Evolutionary conservation across 352 stramenopile species (phyloP), one percentile per base, ranked within the genome.

Genomic region (Peronosclerospora sorghi): DNA sequence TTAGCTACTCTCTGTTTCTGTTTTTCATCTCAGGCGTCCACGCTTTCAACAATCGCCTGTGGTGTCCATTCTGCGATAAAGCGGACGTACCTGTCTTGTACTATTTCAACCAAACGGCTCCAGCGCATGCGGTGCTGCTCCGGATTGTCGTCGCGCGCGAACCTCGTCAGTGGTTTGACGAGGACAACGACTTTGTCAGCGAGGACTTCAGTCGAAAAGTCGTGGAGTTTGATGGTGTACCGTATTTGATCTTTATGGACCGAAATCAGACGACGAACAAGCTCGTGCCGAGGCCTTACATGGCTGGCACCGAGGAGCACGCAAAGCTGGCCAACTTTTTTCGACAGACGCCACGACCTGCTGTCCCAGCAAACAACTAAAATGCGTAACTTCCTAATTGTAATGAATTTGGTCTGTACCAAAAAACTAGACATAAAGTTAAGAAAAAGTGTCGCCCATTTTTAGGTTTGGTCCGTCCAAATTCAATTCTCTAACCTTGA

Each of bases 31-130:
- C 77, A 32, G 77, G 72, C 23, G 56, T 74, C 10, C 71, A 90
- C 46, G 37, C 51, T 35, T 85, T 86, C 55, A 90, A 86, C 45
- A 77, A 73, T 17, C 73, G 77, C 0, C 59, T 87, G n/a, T 90
- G 77, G 77, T 90, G 77, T 41, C 74, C 66, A 41, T 87, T 81
- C 47, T 90, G 77, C 48, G 77, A 90, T 48, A 73, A 72, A 27
- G 68, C 72, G 2, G 67, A 87, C 32, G 41, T 90, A n/a, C 62
- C 72, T 4, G 60, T 78, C 32, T 75, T 77, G 47, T 70, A 87
- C 55, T 87, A 83, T 42, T 90, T 73, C 55, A 85, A 87, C 48
- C 69, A 79, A 47, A 68, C 73, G 15, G 77, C 77, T 8, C 68
- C 74, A 0, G 60, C 64, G 7, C 45, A 54, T 18, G 72, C 77